Evolutionary conservation across 495 filamentous ascomycete genomes (phyloP).

Genomic region (Aspergillus baeticus): DNA sequence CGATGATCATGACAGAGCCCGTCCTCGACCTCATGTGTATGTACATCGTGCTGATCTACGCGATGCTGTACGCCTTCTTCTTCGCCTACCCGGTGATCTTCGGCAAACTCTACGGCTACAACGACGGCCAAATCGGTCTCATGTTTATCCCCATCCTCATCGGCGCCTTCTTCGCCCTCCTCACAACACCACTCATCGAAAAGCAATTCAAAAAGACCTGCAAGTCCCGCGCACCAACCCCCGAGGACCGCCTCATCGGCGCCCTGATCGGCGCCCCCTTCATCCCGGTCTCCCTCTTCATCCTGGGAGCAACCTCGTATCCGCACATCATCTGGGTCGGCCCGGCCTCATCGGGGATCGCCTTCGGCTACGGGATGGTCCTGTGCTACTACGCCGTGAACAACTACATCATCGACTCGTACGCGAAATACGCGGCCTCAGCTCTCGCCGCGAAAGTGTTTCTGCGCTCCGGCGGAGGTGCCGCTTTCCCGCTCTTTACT

Average conservation of each 20-base stretch:
- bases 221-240: conserved; percentile 19
- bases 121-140: conserved; percentile 32
- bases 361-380: conserved; percentile 70
- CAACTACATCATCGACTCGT: conserved; percentile 71
- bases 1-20: conserved; percentile 45
- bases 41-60: conserved; percentile 68
- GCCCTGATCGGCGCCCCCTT: conserved; percentile 33
- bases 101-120: conserved; percentile 48
- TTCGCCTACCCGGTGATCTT: conserved; percentile 68
- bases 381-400: conserved; percentile 66
- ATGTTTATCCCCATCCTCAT: conserved; percentile 38
- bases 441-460: conserved; percentile 38
- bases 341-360: conserved; percentile 56
- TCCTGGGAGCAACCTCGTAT: conserved; percentile 60
- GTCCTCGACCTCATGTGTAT: conserved; percentile 60
- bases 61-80: conserved; percentile 72
- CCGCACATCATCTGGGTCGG: conserved; percentile 63
- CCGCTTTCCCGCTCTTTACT: conserved; percentile 49
- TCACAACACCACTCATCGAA: conserved; percentile 35
- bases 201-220: conserved; percentile 31
- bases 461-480: conserved; percentile 31
- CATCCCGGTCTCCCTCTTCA: conserved; percentile 48
- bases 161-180: conserved; percentile 57
- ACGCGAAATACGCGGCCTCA: conserved; percentile 41
- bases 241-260: conserved; percentile 39